Evolutionary conservation across 441 rosid genomes (phyloP), one percentile per base, ranked within the genome.

Genomic region (Brassica balearica): DNA sequence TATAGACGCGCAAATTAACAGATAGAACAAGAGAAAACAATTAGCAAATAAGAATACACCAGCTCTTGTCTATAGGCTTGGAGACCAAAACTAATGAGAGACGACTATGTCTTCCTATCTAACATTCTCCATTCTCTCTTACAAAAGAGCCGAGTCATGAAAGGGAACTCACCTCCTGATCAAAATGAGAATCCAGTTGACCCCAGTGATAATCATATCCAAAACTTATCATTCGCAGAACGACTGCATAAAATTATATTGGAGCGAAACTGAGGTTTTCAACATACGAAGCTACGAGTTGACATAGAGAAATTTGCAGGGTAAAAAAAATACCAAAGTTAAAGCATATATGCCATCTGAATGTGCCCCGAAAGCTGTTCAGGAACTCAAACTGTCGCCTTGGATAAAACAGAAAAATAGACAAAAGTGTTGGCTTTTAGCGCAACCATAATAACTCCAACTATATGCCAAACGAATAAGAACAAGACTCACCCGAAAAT

Each of bases 271-370:
- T 95, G 85, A 63, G 88, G 19, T 83, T 60, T 43, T 17, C 51
- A 51, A 60, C 27, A 27, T 7, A 51, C 15, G 41, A 74, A 34
- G 25, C 23, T 22, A 74, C 8, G 46, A 74, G 19, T 51, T 19
- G 22, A 73, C 1, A 68, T 2, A 78, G 6, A 78, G 48, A 34
- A 62, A 20, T 0, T 2, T 8, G 12, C 48, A 46, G 15, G 19
- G 71, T 65, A 73, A 76, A 75, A 72, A 8, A 74, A 62, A 73
- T 93, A 96, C 98, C 97, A 32, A 96, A 92, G 69, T 96, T 92
- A 80, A 93, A 96, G 91, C 99, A 94, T 77, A 94, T 96, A 74
- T 96, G 98, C 98, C 98, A 96, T 74, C 98, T 88, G 83, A 96
- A 96, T 58, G 87, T 88, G 70, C 99, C 99, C 32, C 97, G 86